A percentile compares a stretch with the other conserved stretches of the same genome.
phyloP scores from a whole-genome alignment of 768 basidiomycete species.

The Rhizopogon vesiculosus region DNA sequence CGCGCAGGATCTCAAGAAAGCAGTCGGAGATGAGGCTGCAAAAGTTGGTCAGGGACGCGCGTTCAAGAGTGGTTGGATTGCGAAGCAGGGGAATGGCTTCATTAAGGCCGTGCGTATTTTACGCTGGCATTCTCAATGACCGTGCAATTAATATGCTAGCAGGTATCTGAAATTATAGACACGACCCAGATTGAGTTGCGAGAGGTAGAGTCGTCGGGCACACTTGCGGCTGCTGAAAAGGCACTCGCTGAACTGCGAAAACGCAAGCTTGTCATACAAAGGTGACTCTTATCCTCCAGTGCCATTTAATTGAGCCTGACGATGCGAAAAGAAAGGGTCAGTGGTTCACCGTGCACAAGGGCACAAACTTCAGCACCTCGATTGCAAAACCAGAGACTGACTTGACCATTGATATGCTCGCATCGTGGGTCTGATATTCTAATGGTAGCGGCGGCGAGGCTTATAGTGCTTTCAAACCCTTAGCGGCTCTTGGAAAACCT shows the following conservation, averaged over 20 bases:
- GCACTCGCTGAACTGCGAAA: conserved; percentile 83
- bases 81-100: conserved; percentile 84
- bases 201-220: conserved; percentile 70
- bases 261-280: conserved; percentile 82
- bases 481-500: conserved; percentile 92
- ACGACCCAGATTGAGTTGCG: conserved; percentile 68
- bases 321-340: conserved; percentile 72
- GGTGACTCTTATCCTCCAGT: conserved; percentile 36
- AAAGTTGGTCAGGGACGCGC: conserved; percentile 94
- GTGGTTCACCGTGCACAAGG: conserved; percentile 90
- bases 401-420: conserved; percentile 91
- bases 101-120: conserved; percentile 68
- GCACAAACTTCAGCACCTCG: conserved; percentile 82
- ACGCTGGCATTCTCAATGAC: neutral
- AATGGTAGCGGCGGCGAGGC: neutral
- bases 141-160: conserved; percentile 4
- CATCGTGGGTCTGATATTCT: conserved; percentile 55
- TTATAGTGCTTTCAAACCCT: neutral
- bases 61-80: conserved; percentile 97
- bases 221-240: conserved; percentile 73
- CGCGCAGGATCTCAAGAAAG: conserved; percentile 62
- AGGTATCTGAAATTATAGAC: conserved; percentile 70
- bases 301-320: conserved; percentile 2
- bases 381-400: conserved; percentile 94
- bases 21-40: conserved; percentile 81